Base-by-base conservation (phyloP, 2,329 filamentous ascomycete genomes). In the Geosmithia morbida region DNA sequence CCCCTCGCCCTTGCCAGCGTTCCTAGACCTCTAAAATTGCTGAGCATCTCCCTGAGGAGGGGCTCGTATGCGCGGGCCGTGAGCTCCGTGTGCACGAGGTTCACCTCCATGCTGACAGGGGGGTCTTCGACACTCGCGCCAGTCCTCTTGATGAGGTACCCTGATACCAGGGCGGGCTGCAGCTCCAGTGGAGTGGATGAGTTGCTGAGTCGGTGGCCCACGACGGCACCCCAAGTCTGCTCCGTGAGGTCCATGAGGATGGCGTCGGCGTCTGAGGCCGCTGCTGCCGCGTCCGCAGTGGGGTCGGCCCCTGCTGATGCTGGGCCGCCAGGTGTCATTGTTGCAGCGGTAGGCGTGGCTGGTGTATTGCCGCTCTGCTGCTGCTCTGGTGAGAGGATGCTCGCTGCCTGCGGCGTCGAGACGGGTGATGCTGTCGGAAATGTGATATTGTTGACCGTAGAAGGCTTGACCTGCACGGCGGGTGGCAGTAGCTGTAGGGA, bases 141-240 rank as follows among this genome's bases (percentile, higher is more conserved):
- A 1, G 75, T 72, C 20, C 76, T 72, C 61, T 83, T 84, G 54
- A 84, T 68, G 3, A 85, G 67, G 56, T 83, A 84, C 4, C 79
- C 81, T 54, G 77, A 81, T 30, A 76, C 70, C 1, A 83, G 69
- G 0, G 79, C 70, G 1, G 75, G 75, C 45, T 70, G 72, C 39
- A 74, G 60, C 42, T 80, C 75, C 5, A 73, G 64, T 16, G 75
- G 64, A 2, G 72, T 72, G 10, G 68, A 63, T 0, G 78, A 75
- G 56, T 77, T 81, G 59, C 74, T 79, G 16, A 83, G 67, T 14
- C 79, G 71, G 57, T 87, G 82, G 1, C 77, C 72, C 41, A 85
- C 71, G 16, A 92, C 68, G 5, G 85, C 75, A 18, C 81, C 85
- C 81, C 83, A 90, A 1, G 77, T 83, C 52, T 86, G 83, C 55